Percentiles rank a stretch among this genome's conserved stretches.
Conservation (phyloP, 2,329 filamentous ascomycete genomes). For the Talaromyces islandicus region DNA sequence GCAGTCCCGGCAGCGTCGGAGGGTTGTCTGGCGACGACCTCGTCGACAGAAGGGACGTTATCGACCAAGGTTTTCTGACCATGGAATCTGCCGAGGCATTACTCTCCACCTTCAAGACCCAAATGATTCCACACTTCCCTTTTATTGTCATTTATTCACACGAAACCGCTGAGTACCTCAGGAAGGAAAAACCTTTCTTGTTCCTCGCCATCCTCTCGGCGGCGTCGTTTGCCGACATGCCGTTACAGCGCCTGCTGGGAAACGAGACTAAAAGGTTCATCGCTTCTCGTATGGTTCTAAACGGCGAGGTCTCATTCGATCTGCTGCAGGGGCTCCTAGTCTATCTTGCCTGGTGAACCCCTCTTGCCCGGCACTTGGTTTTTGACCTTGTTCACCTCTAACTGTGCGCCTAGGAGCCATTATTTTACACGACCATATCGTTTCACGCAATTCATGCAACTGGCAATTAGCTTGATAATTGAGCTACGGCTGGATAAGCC, state of each 20-base stretch:
- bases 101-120: background rate
- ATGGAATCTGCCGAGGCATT: slow-evolving; percentile 1
- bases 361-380: background rate
- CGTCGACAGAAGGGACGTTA: background rate
- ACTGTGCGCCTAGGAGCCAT: slow-evolving; percentile 20
- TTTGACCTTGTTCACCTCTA: background rate
- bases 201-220: slow-evolving; percentile 29
- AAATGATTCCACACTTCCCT: background rate
- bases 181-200: slow-evolving; percentile 26
- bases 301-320: slow-evolving; percentile 31
- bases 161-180: slow-evolving; percentile 17
- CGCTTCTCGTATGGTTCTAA: slow-evolving; percentile 24
- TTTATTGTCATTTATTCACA: slow-evolving; percentile 1
- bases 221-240: slow-evolving; percentile 26
- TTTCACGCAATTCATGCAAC: slow-evolving; percentile 29
- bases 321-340: slow-evolving; percentile 35
- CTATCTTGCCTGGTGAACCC: slow-evolving; percentile 27
- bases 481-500: slow-evolving; percentile 26
- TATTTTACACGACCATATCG: slow-evolving; percentile 26
- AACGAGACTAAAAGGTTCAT: slow-evolving; percentile 25
- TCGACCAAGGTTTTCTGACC: background rate
- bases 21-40: background rate
- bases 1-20: background rate
- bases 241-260: slow-evolving; percentile 27
- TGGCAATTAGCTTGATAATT: slow-evolving; percentile 31